Conservation (phyloP, 352 stramenopile genomes). For the Phytophthora constricta region DNA sequence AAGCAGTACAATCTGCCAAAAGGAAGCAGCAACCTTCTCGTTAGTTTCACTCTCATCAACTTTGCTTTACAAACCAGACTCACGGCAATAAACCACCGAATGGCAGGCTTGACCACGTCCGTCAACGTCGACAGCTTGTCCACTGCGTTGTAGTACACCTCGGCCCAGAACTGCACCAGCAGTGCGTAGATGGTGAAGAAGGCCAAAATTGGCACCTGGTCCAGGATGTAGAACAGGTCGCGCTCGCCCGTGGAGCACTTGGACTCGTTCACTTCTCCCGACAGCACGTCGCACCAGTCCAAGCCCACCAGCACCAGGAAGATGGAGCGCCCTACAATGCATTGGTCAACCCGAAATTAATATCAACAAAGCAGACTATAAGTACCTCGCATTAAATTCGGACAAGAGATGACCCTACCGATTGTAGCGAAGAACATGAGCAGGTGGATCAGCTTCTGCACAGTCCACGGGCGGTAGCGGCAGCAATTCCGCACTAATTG, state of each 20-base stretch:
- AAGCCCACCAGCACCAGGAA: constrained; percentile 79
- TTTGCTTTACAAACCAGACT: constrained; percentile 1
- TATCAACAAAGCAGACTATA: too few species aligned
- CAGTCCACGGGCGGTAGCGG: constrained; percentile 83
- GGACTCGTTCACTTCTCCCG: constrained; percentile 63
- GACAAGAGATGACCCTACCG: too few species aligned
- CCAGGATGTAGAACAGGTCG: constrained; percentile 87
- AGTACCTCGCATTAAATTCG: too few species aligned
- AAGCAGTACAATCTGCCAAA: constrained; percentile 55
- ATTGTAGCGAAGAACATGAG: constrained; percentile 84
- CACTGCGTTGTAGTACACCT: constrained; percentile 91
- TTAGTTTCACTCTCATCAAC: neutral
- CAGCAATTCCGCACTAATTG: constrained; percentile 87
- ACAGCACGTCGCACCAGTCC: constrained; percentile 86
- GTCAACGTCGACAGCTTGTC: constrained; percentile 71
- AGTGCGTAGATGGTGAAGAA: constrained; percentile 86
- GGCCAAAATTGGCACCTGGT: constrained; percentile 82
- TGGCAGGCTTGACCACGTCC: constrained; percentile 63
- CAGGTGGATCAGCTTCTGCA: constrained; percentile 89
- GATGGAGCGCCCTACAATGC: constrained; percentile 53
- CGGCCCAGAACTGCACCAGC: constrained; percentile 88
- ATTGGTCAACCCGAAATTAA: too few species aligned
- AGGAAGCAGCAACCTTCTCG: neutral
- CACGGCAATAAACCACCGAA: constrained; percentile 70
- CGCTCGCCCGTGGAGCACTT: constrained; percentile 67